Percentiles rank a stretch among this genome's conserved stretches.
Conservation (phyloP, 1,139 yeast species). For the Candida pseudocylindracea region DNA sequence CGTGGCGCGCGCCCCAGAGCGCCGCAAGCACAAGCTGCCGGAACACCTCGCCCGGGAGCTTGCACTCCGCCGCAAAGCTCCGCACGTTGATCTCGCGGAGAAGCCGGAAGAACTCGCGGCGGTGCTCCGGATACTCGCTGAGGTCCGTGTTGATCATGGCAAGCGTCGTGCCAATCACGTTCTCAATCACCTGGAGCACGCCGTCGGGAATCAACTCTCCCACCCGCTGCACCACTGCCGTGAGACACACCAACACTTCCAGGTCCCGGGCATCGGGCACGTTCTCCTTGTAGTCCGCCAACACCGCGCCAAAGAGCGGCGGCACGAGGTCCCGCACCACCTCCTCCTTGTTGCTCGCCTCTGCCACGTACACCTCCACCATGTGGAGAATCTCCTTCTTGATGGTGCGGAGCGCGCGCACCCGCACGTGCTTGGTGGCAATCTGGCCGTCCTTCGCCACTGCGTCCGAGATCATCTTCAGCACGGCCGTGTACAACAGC, state of each 20-base stretch:
- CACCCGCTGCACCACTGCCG: slow-evolving; percentile 70
- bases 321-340: slow-evolving; percentile 69
- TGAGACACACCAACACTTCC: slow-evolving; percentile 87
- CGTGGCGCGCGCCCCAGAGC: slow-evolving; percentile 95
- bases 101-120: slow-evolving; percentile 85
- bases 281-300: slow-evolving; percentile 72
- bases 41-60: slow-evolving; percentile 83
- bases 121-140: slow-evolving; percentile 92
- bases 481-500: slow-evolving; percentile 72
- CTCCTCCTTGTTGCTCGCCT: slow-evolving; percentile 72
- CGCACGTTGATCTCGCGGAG: slow-evolving; percentile 71
- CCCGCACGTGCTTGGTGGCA: slow-evolving; percentile 90
- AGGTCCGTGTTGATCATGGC: slow-evolving; percentile 92
- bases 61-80: slow-evolving; percentile 68
- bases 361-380: slow-evolving; percentile 72
- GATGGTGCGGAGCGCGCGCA: slow-evolving; percentile 85
- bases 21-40: slow-evolving; percentile 83
- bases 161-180: slow-evolving; percentile 84
- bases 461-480: slow-evolving; percentile 65
- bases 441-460: slow-evolving; percentile 65
- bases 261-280: slow-evolving; percentile 97
- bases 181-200: slow-evolving; percentile 68
- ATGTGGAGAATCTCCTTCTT: slow-evolving; percentile 84
- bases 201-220: slow-evolving; percentile 84
- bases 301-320: slow-evolving; percentile 65